Percentiles rank a stretch among this genome's conserved stretches.
Evolutionary conservation across 495 filamentous ascomycete genomes (phyloP).

Genomic region (Hamigera avellanea): DNA sequence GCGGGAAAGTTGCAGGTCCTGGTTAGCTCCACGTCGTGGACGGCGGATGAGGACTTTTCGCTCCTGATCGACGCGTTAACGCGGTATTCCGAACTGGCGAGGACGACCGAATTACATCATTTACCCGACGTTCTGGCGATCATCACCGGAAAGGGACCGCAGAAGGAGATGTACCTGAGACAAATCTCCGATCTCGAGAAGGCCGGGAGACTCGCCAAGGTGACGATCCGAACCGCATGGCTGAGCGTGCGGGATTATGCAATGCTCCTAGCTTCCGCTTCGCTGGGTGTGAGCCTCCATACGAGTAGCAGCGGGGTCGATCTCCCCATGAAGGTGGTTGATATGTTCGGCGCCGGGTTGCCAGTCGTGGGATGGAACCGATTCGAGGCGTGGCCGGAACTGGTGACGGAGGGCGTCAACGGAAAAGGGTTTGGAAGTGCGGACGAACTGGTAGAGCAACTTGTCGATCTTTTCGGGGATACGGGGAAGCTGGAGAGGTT

Average conservation of each 20-base stretch:
- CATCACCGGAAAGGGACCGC: slow-evolving; percentile 89
- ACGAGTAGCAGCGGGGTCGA: slow-evolving; percentile 90
- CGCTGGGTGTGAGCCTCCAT: slow-evolving; percentile 84
- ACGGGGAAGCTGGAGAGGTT: slow-evolving; percentile 45
- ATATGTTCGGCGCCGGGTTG: slow-evolving; percentile 92
- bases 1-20: slow-evolving; percentile 50
- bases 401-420: slow-evolving; percentile 78
- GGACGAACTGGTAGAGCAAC: slow-evolving; percentile 42
- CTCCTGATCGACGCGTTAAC: slow-evolving; percentile 77
- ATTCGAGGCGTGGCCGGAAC: slow-evolving; percentile 78
- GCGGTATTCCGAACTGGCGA: slow-evolving; percentile 48
- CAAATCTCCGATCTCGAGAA: slow-evolving; percentile 46
- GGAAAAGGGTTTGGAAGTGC: slow-evolving; percentile 67
- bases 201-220: slow-evolving; percentile 48
- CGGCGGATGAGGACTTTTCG: slow-evolving; percentile 88
- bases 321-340: slow-evolving; percentile 97
- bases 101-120: slow-evolving; percentile 10
- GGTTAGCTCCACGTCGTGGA: slow-evolving; percentile 93
- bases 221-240: slow-evolving; percentile 72
- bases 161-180: slow-evolving; percentile 62
- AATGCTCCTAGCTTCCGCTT: slow-evolving; percentile 70
- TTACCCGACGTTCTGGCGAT: slow-evolving; percentile 65
- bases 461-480: slow-evolving; percentile 51
- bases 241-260: slow-evolving; percentile 77
- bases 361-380: slow-evolving; percentile 77